Evolutionary conservation across 2,329 filamentous ascomycete species (phyloP), one percentile per base, ranked within the genome.

Genomic region (Botrytis tulipae): DNA sequence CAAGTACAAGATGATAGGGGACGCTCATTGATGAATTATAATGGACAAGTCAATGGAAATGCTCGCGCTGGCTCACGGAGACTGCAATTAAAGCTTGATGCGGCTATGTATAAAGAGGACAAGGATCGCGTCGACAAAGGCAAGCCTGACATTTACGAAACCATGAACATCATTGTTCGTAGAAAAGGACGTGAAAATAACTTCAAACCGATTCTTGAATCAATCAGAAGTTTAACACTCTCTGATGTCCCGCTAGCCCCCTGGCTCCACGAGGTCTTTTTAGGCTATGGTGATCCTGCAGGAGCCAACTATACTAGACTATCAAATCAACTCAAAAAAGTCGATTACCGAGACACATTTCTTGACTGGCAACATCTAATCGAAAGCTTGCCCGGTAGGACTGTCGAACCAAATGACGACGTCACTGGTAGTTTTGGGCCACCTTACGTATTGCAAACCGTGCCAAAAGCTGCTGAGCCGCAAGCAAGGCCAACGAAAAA

Each of bases 221-320:
- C 95, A 1, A 97, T 99, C 80, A 93, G 92, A 80, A 93, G 90
- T 76, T 87, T 99, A 44, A 92, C 94, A 2, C 86, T 97, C 48
- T 94, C 94, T 0, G 93, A 97, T 78, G 91, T 95, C 32, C 92
- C 93, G 10, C 86, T 98, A 71, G 94, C 96, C 22, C 89, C 91
- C 3, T 99, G 96, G 96, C 86, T 99, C 61, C 94, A 97, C 79
- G 96, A 98, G 77, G 95, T 98, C 16, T 99, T 98, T 82, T 85
- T 99, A n/a, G 96, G 96, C 4, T 98, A 97, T 81, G 96, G 96
- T 65, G 95, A 99, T 82, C 95, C 96, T 73, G 89, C 93, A 44
- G 91, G 93, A 74, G 96, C 96, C 48, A 92, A 90, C 35, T 97
- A 97, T 83, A 94, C 93, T 76, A 91, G 94, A 69, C 84, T 99